Conservation (phyloP, 352 stramenopile species). For the Phytophthora sp. region DNA sequence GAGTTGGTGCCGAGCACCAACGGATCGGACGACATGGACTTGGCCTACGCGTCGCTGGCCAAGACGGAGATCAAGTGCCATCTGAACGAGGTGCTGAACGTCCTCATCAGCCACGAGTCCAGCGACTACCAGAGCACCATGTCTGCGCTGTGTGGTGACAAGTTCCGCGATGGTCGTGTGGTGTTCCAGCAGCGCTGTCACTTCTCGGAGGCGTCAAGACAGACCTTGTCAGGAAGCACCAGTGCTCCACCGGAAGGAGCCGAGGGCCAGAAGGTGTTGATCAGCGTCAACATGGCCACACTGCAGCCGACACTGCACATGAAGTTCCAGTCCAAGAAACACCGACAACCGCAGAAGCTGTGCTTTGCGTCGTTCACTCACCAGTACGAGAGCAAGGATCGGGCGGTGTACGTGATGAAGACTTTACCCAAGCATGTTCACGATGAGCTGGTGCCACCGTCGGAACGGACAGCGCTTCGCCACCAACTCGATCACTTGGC, state of each 20-base stretch:
- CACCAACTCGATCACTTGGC: constrained; percentile 62
- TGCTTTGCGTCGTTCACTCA: constrained; percentile 55
- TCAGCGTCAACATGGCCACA: constrained; percentile 41
- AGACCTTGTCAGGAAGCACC: constrained; percentile 21
- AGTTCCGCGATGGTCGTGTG: constrained; percentile 44
- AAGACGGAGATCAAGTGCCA: constrained; percentile 56
- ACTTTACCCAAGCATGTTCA: constrained; percentile 62
- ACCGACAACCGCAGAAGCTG: constrained; percentile 43
- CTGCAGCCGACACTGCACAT: constrained; percentile 34
- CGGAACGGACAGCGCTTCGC: constrained; percentile 53
- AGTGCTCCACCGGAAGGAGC: background rate
- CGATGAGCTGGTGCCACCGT: constrained; percentile 48
- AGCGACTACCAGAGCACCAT: constrained; percentile 46
- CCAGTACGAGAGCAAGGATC: constrained; percentile 47
- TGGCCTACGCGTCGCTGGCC: constrained; percentile 48
- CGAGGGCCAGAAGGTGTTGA: constrained; percentile 25
- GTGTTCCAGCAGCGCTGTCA: constrained; percentile 48
- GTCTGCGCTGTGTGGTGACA: constrained; percentile 39
- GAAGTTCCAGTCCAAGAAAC: constrained; percentile 35
- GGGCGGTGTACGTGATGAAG: constrained; percentile 66
- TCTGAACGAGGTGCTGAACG: constrained; percentile 51
- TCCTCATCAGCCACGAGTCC: constrained; percentile 37
- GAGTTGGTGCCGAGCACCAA: constrained; percentile 33
- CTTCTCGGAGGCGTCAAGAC: constrained; percentile 32
- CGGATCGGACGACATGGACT: constrained; percentile 42